Conservation (phyloP, 2,329 filamentous ascomycete genomes). For the Aspergillus clavatus region DNA sequence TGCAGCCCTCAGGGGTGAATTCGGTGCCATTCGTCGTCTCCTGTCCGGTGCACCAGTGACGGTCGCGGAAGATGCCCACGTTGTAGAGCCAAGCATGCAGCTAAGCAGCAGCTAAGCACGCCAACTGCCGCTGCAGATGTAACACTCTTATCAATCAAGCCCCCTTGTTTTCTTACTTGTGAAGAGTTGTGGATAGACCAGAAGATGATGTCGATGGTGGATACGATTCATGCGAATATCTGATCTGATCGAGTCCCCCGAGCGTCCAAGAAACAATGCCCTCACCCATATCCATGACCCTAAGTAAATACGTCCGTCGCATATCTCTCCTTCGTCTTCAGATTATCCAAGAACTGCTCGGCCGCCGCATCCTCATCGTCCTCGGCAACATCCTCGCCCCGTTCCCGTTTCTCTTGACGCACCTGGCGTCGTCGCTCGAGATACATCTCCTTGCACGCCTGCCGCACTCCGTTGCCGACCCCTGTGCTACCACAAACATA, state of each 20-base stretch:
- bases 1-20: not conserved
- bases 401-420: conserved; percentile 36
- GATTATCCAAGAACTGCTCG: not conserved
- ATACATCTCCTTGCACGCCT: conserved; percentile 34
- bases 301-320: not conserved
- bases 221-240: too few species aligned
- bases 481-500: conserved; percentile 61
- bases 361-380: not conserved
- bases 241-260: too few species aligned
- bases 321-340: not conserved
- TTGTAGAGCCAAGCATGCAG: not conserved
- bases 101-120: not conserved
- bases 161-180: too few species aligned
- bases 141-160: not conserved
- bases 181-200: too few species aligned
- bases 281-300: not conserved
- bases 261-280: too few species aligned
- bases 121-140: not conserved
- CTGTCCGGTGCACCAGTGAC: not conserved
- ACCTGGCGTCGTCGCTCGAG: conserved; percentile 27
- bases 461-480: conserved; percentile 48
- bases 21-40: not conserved
- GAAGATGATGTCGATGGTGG: not conserved
- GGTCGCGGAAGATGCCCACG: not conserved
- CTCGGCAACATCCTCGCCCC: not conserved